Evolutionary conservation across 139 green algal species (phyloP), one percentile per base, ranked within the genome.

Genomic region (Haematococcus lacustris): DNA sequence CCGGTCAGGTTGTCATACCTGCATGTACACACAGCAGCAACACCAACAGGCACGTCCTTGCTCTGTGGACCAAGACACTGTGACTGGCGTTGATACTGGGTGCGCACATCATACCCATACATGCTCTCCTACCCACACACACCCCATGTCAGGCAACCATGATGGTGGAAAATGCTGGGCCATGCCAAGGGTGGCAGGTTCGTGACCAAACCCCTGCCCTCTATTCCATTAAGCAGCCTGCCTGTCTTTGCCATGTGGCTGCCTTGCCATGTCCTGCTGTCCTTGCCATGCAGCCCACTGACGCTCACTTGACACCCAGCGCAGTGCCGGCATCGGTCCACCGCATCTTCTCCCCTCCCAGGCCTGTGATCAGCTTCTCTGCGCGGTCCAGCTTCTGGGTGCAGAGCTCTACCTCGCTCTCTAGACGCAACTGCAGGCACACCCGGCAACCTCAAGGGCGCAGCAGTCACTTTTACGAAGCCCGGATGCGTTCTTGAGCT

Each of bases 341-440:
- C 1, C 88, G 81, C 7, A 78, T 75, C 79, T 91, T 91, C 80
- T 93, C 88, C 26, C 85, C 87, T 5, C 88, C 86, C 68, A 93
- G 77, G 0, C 88, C 88, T 25, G 76, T 82, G 67, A 93, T 93
- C n/a, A 93, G 85, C 83, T 91, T 90, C 60, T 86, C 88, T 1
- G 84, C 88, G 23, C 86, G 76, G 53, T 91, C 87, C 63, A 93
- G 78, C 76, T 93, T 93, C 39, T 85, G 63, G 28, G 71, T 86
- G 85, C 88, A 93, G 53, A 90, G 78, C 79, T 92, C 82, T 39
- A 91, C 87, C 73, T 93, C 86, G 26, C 38, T 33, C 74, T 79
- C 74, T 59, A 79, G 67, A 7, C 66, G 57, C 9, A 68, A 3
- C 67, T 72, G 63, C 63, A 33, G 37, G 9, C 9, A 9, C 43